Evolutionary conservation across 2,329 filamentous ascomycete species (phyloP).

Genomic region (Cladobotryum mycophilum): DNA sequence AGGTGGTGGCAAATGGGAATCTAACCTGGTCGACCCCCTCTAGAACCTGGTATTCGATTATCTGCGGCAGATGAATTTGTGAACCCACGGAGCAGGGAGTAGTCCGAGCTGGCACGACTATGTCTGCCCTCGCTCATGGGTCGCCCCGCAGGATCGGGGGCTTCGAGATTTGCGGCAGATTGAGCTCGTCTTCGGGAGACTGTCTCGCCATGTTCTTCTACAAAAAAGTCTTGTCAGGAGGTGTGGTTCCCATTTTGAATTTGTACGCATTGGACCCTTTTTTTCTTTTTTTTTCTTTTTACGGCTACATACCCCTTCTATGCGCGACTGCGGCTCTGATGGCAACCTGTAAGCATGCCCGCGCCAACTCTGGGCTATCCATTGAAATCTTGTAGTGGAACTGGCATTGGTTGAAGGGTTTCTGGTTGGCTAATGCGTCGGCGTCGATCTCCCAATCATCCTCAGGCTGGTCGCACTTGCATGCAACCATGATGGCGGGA

Average conservation of each 20-base stretch:
- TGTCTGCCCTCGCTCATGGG: slow-evolving; percentile 59
- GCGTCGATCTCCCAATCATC: slow-evolving; percentile 66
- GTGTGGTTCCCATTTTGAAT: neutral
- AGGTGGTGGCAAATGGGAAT: neutral
- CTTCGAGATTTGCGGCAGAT: slow-evolving; percentile 56
- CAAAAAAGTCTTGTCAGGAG: slow-evolving; percentile 9
- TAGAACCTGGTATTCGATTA: slow-evolving; percentile 25
- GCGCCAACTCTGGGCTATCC: slow-evolving; percentile 63
- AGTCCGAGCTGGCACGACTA: slow-evolving; percentile 65
- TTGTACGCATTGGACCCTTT: neutral
- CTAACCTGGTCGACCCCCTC: slow-evolving; percentile 27
- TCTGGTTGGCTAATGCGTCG: slow-evolving; percentile 53
- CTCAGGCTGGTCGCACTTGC: slow-evolving; percentile 78
- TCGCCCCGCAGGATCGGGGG: slow-evolving; percentile 44
- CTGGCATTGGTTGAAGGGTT: slow-evolving; percentile 62
- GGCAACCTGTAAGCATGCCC: slow-evolving; percentile 69
- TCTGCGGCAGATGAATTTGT: slow-evolving; percentile 41
- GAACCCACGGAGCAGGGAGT: slow-evolving; percentile 53
- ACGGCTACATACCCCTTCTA: slow-evolving; percentile 56
- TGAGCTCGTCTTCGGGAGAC: slow-evolving; percentile 50
- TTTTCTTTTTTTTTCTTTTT: neutral
- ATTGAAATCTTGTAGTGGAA: slow-evolving; percentile 68
- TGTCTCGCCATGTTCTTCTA: slow-evolving; percentile 38
- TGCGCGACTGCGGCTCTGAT: slow-evolving; percentile 63
- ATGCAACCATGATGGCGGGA: slow-evolving; percentile 76